Evolutionary conservation across 2,329 filamentous ascomycete genomes (phyloP).

Genomic region (Dactylonectria estremocensis): DNA sequence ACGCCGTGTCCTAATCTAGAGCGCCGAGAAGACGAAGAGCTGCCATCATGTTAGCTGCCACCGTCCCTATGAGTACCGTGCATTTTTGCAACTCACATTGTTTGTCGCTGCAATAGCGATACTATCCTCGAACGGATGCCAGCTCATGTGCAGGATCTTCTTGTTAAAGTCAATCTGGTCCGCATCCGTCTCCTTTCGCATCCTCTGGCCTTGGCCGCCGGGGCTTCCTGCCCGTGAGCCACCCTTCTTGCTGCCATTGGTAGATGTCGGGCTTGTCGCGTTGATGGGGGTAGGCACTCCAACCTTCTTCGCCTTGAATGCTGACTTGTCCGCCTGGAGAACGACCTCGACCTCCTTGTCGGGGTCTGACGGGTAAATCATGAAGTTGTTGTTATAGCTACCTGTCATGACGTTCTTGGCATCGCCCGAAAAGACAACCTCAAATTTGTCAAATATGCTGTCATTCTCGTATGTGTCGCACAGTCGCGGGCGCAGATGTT

Average conservation of each 20-base stretch:
- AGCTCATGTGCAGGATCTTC: conserved; percentile 99
- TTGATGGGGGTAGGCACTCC: conserved; percentile 98
- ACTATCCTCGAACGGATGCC: conserved; percentile 99
- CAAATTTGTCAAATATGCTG: conserved; percentile 99
- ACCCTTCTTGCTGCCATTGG: conserved; percentile 81
- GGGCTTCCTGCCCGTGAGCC: conserved; percentile 91
- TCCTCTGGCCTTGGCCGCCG: conserved; percentile 85
- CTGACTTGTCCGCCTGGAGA: conserved; percentile 97
- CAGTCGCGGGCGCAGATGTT: conserved; percentile 92
- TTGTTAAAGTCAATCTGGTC: conserved; percentile 99
- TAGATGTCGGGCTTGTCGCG: conserved; percentile 79
- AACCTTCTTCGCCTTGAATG: conserved; percentile 99
- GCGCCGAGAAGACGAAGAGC: conserved; percentile 85
- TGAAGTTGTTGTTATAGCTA: conserved; percentile 99
- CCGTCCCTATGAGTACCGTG: background rate
- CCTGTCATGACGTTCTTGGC: conserved; percentile 99
- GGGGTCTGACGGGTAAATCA: conserved; percentile 98
- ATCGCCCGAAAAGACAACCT: conserved; percentile 98
- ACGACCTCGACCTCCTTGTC: conserved; percentile 98
- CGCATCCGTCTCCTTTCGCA: conserved; percentile 99
- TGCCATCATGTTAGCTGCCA: conserved; percentile 54
- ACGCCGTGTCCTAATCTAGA: conserved; percentile 63
- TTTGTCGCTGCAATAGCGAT: conserved; percentile 99
- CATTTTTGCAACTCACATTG: conserved; percentile 79
- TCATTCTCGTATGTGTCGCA: conserved; percentile 99